Evolutionary conservation across 2,329 filamentous ascomycete genomes (phyloP).

Genomic region (Fusarium coffeatum): DNA sequence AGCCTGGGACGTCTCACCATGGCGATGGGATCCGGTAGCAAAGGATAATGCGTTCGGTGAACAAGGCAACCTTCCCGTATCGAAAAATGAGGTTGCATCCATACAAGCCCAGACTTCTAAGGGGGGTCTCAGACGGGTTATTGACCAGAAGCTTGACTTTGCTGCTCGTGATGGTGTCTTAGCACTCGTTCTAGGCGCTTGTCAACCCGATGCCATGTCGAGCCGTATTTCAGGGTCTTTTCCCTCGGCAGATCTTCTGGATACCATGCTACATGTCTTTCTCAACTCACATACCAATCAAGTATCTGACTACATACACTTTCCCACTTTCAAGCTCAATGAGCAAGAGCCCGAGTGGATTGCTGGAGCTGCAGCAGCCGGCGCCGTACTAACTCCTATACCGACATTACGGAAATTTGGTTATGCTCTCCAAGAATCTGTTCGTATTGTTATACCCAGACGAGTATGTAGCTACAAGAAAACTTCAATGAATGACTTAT

Average conservation of each 20-base stretch:
- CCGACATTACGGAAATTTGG: slow-evolving; percentile 71
- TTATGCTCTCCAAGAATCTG: slow-evolving; percentile 64
- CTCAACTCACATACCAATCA: slow-evolving; percentile 67
- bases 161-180: slow-evolving; percentile 71
- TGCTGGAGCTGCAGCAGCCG: slow-evolving; percentile 69
- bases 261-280: slow-evolving; percentile 71
- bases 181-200: slow-evolving; percentile 71
- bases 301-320: slow-evolving; percentile 71
- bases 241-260: slow-evolving; percentile 69
- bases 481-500: background rate
- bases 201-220: slow-evolving; percentile 61
- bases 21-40: slow-evolving; percentile 61
- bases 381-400: slow-evolving; percentile 68
- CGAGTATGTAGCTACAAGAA: slow-evolving; percentile 42
- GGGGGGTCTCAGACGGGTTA: slow-evolving; percentile 54
- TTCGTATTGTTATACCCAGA: slow-evolving; percentile 54
- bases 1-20: slow-evolving; percentile 63
- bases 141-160: slow-evolving; percentile 58
- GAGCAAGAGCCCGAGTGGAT: slow-evolving; percentile 69
- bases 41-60: slow-evolving; percentile 59
- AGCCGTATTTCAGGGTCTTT: slow-evolving; percentile 69
- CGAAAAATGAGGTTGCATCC: slow-evolving; percentile 53
- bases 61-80: slow-evolving; percentile 59
- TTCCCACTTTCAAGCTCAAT: slow-evolving; percentile 68
- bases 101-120: slow-evolving; percentile 55